phyloP scores from a whole-genome alignment of 345 rosid species.

The Melastoma malabathricum region DNA sequence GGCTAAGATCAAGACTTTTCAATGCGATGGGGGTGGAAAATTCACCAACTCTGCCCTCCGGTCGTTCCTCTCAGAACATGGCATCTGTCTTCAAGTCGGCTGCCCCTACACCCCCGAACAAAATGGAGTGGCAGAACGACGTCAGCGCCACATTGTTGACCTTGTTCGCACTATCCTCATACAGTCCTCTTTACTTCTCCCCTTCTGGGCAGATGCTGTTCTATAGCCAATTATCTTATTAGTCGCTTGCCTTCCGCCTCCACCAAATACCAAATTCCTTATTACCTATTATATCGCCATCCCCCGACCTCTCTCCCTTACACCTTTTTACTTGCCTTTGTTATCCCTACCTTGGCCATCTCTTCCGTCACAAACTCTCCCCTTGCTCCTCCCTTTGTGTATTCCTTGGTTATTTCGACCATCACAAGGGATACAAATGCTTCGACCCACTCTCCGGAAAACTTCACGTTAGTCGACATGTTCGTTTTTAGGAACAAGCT shows the following conservation, averaged over 20 bases:
- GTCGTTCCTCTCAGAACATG: neutral
- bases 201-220: constrained; percentile 1
- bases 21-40: constrained; percentile 4
- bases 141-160: neutral
- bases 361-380: neutral
- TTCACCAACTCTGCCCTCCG: neutral
- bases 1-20: constrained; percentile 1
- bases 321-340: neutral
- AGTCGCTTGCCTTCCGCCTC: neutral
- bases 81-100: neutral
- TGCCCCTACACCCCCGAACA: neutral
- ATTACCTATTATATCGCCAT: neutral
- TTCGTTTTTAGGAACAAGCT: neutral
- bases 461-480: neutral
- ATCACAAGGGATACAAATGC: constrained; percentile 1
- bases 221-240: neutral
- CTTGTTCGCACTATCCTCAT: neutral
- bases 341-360: neutral
- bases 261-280: neutral
- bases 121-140: constrained; percentile 5
- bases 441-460: neutral
- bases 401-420: neutral
- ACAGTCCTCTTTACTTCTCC: constrained; percentile 1
- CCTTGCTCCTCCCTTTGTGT: neutral
- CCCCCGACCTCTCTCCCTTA: neutral